Base-by-base conservation (phyloP, 176 grass and related monocot species). In the Oryza longistaminata region DNA sequence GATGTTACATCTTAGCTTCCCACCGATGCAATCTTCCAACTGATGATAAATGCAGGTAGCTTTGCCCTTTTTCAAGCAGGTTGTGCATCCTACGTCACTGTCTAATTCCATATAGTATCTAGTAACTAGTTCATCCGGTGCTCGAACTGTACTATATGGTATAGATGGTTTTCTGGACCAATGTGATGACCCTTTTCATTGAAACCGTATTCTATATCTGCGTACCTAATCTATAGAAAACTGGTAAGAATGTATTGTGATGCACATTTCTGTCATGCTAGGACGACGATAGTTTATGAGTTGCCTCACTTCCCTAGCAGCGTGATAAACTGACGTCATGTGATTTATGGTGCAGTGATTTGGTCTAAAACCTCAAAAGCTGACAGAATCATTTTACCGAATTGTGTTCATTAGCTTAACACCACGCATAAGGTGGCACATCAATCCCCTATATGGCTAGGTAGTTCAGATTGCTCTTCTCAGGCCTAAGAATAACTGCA, bases 321-420 rank as follows among this genome's bases (percentile, higher is more conserved):
- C 26, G 9, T 65, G 25, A 24, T 16, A 34, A 25, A 46, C 74
- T 29, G 62, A 65, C 75, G 73, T 21, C 25, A 61, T 78, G 35
- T 70, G 26, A 68, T 78, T 19, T 70, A 58, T 64, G 12, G 13
- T 19, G 11, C 11, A 62, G 48, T 13, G 70, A 40, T 85, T 69
- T 81, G 50, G 42, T 46, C 64, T 69, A 48, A 49, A 75, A 89
- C 70, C 49, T 81, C 49, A 37, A 75, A 58, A 50, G 76, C 13
- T 62, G 78, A 86, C 14, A 42, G 79, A 46, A 65, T 24, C 88
- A 2, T 21, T 73, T 86, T 19, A 83, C 68, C 80, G 21, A 68
- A 76, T 25, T 17, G 61, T 79, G 60, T 40, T 77, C 44, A 34
- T 81, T 70, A 52, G 7, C 77, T 22, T 49, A 81, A 75, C 77